phyloP scores from a whole-genome alignment of 139 green algal genomes.

The Chlamydomonas asymmetrica region DNA sequence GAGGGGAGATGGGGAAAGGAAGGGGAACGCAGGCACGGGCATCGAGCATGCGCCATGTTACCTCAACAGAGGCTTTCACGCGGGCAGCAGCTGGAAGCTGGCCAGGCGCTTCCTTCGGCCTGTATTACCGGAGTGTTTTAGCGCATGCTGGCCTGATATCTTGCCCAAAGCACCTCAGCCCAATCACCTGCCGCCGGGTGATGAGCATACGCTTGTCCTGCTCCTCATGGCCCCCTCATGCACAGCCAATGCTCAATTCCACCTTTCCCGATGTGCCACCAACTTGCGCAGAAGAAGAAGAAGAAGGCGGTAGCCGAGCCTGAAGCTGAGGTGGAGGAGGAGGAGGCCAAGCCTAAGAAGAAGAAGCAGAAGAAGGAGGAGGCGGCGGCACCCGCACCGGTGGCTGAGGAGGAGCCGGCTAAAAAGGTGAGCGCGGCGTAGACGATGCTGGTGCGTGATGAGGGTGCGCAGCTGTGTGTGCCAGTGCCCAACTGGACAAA shows the following conservation, averaged over 20 bases:
- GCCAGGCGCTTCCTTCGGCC: neutral
- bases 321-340: slow-evolving; percentile 14
- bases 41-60: neutral
- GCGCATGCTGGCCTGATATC: neutral
- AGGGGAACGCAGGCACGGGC: neutral
- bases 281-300: slow-evolving; percentile 47
- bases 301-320: slow-evolving; percentile 38
- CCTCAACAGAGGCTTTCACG: neutral
- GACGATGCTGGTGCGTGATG: slow-evolving; percentile 3
- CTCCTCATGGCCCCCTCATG: neutral
- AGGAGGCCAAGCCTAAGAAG: slow-evolving; percentile 20
- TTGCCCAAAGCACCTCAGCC: neutral
- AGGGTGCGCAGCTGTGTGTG: neutral
- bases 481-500: too few relatives aligned
- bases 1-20: neutral
- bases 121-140: neutral
- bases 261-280: neutral
- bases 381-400: too few relatives aligned
- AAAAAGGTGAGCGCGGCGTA: neutral
- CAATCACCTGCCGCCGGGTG: neutral
- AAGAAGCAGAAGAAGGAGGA: slow-evolving; percentile 44
- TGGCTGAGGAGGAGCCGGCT: neutral
- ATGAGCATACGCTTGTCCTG: neutral
- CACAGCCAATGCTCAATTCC: neutral
- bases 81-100: neutral